These are phyloP conservation scores for Somion occarium DNA, from an alignment of 1,284 basidiomycete species.

Conservation along the genomic window DNA sequence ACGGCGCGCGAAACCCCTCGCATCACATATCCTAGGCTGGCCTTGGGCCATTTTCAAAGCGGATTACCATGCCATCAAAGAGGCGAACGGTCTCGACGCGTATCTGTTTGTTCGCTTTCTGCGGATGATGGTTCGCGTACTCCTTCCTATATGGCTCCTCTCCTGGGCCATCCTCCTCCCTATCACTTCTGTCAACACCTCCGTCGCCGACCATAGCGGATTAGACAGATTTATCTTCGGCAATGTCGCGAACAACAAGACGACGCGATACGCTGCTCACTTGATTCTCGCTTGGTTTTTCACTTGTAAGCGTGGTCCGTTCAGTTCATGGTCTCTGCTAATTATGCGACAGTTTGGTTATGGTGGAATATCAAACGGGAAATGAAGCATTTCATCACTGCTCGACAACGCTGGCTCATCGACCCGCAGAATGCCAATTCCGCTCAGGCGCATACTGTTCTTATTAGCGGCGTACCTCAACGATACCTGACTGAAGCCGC, in stretches of 20 bases:
- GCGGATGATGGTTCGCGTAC: conserved; percentile 74
- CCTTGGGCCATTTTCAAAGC: conserved; percentile 51
- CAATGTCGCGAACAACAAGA: conserved; percentile 55
- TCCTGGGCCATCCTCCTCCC: conserved; percentile 73
- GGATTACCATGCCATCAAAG: conserved; percentile 56
- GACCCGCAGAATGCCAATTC: conserved; percentile 66
- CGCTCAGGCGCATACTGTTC: conserved; percentile 84
- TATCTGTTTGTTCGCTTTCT: conserved; percentile 93
- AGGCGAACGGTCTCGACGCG: conserved; percentile 87
- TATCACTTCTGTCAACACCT: conserved; percentile 54
- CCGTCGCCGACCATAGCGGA: conserved; percentile 45
- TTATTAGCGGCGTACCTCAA: conserved; percentile 86
- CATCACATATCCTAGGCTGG: conserved; percentile 49
- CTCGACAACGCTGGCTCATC: conserved; percentile 84
- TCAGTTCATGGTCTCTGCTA: too few species aligned
- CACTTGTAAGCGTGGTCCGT: conserved; percentile 57
- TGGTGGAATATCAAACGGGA: conserved; percentile 79
- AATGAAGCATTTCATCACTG: conserved; percentile 75
- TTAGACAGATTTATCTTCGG: conserved; percentile 81
- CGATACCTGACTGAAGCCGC: conserved; percentile 67
- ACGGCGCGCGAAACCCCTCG: conserved; percentile 21
- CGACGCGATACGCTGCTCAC: conserved; percentile 70
- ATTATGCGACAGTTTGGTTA: conserved; percentile 60
- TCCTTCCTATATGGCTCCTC: conserved; percentile 79
- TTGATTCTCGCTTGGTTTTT: conserved; percentile 69